Conservation (phyloP, 345 rosid species). For the Salix udensis region DNA sequence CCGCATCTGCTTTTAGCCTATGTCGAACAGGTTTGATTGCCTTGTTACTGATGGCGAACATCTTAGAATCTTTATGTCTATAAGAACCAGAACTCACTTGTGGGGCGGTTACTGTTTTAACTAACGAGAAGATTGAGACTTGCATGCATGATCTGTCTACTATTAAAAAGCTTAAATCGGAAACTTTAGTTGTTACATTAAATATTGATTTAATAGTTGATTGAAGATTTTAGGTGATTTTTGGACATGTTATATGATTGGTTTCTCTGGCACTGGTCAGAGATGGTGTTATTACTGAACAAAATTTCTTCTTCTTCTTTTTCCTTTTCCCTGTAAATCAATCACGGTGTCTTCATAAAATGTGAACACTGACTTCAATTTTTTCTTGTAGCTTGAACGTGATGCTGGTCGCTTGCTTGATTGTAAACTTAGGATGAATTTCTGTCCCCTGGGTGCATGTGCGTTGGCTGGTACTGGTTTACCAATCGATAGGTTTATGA, state of each 20-base stretch:
- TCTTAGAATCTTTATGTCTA: neutral
- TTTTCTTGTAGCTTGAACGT: conserved; percentile 78
- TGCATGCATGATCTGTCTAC: neutral
- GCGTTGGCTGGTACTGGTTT: conserved; percentile 96
- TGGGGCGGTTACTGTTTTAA: neutral
- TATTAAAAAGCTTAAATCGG: neutral
- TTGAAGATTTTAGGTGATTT: neutral
- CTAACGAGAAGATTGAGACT: neutral
- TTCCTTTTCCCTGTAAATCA: neutral
- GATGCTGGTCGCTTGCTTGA: conserved; percentile 79
- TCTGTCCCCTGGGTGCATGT: conserved; percentile 92
- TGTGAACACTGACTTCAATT: neutral
- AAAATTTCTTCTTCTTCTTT: neutral
- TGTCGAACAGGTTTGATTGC: conserved; percentile 69
- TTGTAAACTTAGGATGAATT: conserved; percentile 71
- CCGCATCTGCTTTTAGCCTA: conserved; percentile 80
- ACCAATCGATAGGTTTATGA: conserved; percentile 86
- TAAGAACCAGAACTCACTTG: neutral
- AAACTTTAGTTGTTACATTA: neutral
- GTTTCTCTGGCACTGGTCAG: neutral
- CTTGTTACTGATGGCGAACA: neutral
- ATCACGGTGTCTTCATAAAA: no score
- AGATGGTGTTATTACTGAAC: neutral
- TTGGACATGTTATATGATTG: neutral
- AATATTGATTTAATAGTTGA: neutral